These are phyloP conservation scores for Suaeda aralocaspica DNA, from an alignment of 148 eudicot species.

Conservation along the genomic window DNA sequence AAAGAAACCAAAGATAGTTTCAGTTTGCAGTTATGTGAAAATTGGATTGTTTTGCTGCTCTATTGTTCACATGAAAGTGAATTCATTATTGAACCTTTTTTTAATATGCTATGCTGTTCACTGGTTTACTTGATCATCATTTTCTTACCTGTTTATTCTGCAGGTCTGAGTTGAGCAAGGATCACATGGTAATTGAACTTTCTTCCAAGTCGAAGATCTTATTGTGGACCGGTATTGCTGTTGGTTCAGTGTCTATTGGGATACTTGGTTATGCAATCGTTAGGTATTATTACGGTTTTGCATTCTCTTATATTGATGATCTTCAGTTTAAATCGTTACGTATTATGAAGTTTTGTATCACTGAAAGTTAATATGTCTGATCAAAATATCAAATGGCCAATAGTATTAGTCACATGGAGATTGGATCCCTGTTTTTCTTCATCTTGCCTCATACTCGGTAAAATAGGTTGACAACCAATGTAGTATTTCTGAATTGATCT, in stretches of 20 bases:
- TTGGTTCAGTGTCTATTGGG: slow-evolving; percentile 67
- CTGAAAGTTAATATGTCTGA: too few species aligned
- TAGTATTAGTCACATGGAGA: too few species aligned
- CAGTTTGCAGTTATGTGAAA: too few species aligned
- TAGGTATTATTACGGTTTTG: slow-evolving; percentile 37
- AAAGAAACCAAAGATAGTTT: too few species aligned
- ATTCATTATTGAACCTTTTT: too few species aligned
- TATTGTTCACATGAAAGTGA: too few species aligned
- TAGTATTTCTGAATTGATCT: too few species aligned
- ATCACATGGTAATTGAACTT: slow-evolving; percentile 65
- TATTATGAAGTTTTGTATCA: background rate
- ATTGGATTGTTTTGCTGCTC: too few species aligned
- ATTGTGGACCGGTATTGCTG: slow-evolving; percentile 60
- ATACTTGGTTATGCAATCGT: slow-evolving; percentile 59
- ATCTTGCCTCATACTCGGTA: too few species aligned
- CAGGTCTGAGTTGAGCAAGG: slow-evolving; percentile 76
- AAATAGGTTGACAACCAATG: too few species aligned
- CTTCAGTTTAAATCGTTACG: background rate
- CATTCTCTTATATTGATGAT: background rate
- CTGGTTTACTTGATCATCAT: slow-evolving; percentile 6
- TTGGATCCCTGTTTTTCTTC: too few species aligned
- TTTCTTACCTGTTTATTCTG: slow-evolving; percentile 4
- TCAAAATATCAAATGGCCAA: too few species aligned
- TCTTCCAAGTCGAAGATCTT: slow-evolving; percentile 49
- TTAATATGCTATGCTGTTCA: background rate